phyloP scores from a whole-genome alignment of 495 filamentous ascomycete genomes.

The Clohesyomyces aquaticus region DNA sequence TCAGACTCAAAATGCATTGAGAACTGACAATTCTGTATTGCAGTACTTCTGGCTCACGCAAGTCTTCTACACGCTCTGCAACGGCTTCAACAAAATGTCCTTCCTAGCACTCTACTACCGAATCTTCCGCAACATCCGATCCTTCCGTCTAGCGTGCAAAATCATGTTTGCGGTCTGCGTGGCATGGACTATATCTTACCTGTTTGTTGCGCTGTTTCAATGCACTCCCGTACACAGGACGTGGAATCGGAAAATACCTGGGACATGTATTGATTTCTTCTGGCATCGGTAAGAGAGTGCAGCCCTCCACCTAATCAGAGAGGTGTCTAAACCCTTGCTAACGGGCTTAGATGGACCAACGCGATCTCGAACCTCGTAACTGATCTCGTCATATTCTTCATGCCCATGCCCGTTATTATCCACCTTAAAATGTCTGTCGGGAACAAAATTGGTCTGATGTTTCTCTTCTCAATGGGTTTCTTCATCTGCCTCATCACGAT shows the following conservation, averaged over 20 bases:
- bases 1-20: too few species aligned
- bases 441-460: slow-evolving; percentile 1
- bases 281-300: slow-evolving; percentile 5
- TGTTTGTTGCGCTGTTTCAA: background rate
- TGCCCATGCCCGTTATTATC: slow-evolving; percentile 7
- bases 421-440: slow-evolving; percentile 7
- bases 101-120: slow-evolving; percentile 10
- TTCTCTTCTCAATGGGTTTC: slow-evolving; percentile 12
- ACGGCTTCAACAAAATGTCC: slow-evolving; percentile 2
- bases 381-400: slow-evolving; percentile 5
- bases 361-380: slow-evolving; percentile 3
- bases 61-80: slow-evolving; percentile 7
- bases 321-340: background rate
- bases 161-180: background rate
- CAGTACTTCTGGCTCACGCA: slow-evolving; percentile 14
- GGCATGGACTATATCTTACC: background rate
- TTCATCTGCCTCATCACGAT: slow-evolving; percentile 12
- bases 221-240: slow-evolving; percentile 9
- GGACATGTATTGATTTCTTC: background rate
- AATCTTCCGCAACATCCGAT: background rate
- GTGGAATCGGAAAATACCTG: slow-evolving; percentile 3
- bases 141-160: background rate
- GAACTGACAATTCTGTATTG: too few species aligned
- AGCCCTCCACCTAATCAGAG: background rate
- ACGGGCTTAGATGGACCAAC: background rate